Evolutionary conservation across 345 rosid species (phyloP), one percentile per base, ranked within the genome.

Genomic region (Syzygium aromaticum): DNA sequence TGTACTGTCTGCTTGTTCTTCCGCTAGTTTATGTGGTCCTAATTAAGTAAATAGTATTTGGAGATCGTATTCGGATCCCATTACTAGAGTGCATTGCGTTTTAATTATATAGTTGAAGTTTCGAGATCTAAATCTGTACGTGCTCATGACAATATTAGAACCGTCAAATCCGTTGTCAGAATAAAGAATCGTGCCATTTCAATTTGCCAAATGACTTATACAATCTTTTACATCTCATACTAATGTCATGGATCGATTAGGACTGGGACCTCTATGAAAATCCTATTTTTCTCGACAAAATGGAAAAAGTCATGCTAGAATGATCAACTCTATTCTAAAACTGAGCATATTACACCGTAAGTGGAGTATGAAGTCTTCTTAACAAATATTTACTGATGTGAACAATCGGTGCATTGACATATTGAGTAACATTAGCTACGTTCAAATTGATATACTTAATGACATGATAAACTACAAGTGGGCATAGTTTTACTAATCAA

Each of bases 121-220:
- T 38, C 27, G 9, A 73, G 80, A 0, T 38, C 25, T 33, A 22
- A 73, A 19, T 14, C 1, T 7, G 38, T 5, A 12, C 14, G 23
- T 38, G 13, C 7, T 7, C 4, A 19, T 11, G 25, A 73, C 49
- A 5, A 19, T 13, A 73, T 38, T 19, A 19, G 73, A 61, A 14
- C 33, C 13, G 7, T 61, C 7, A 1, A 5, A 1, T 61, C 9
- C 2, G 9, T 61, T 61, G 13, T n/a, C 2, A 1, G 6, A n/a
- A 61, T 8, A n/a, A 1, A 3, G 4, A 61, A 6, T n/a, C 73
- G 0, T 61, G n/a, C 0, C 73, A 10, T n/a, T n/a, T 61, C 19
- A n/a, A 3, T 33, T 61, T n/a, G n/a, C 9, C n/a, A 61, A 3
- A 61, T 61, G 10, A 61, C 4, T 61, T n/a, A 6, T 28, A 14